These are phyloP conservation scores for Cunninghamia lanceolata DNA, from an alignment of 75 land plant genomes.

Conservation along the genomic window DNA sequence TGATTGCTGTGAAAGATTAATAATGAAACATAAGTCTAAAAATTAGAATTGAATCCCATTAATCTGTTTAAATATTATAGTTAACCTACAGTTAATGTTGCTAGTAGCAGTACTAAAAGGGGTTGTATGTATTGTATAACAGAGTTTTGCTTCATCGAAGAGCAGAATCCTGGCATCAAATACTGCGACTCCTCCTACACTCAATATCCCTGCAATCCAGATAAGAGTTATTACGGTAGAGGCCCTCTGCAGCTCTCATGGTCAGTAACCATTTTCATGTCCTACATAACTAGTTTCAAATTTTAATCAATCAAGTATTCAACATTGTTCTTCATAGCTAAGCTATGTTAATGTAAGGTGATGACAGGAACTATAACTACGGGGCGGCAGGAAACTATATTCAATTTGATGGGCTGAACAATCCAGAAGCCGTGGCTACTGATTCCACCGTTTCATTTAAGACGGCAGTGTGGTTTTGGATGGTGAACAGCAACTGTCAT, in stretches of 20 bases:
- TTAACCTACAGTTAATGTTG: too few species aligned
- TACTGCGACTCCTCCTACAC: neutral
- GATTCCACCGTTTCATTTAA: too few species aligned
- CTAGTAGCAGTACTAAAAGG: too few species aligned
- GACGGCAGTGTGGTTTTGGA: too few species aligned
- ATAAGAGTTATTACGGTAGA: neutral
- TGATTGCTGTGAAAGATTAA: too few species aligned
- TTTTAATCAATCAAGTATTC: neutral
- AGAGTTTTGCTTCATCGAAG: neutral
- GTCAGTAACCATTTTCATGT: neutral
- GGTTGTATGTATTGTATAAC: too few species aligned
- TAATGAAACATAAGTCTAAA: too few species aligned
- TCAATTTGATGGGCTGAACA: neutral
- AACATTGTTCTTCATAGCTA: too few species aligned
- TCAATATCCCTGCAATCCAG: neutral
- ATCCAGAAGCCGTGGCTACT: too few species aligned
- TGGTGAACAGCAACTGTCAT: neutral
- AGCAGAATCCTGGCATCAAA: neutral
- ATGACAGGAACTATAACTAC: slow-evolving; percentile 9
- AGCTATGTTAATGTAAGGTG: neutral
- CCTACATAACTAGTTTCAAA: neutral
- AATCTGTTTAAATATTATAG: too few species aligned
- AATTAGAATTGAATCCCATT: too few species aligned
- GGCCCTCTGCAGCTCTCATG: neutral
- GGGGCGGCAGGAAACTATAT: neutral